Base-by-base conservation (phyloP, 192 early-diverging fungal genomes). In the Lunasporangiospora selenospora region DNA sequence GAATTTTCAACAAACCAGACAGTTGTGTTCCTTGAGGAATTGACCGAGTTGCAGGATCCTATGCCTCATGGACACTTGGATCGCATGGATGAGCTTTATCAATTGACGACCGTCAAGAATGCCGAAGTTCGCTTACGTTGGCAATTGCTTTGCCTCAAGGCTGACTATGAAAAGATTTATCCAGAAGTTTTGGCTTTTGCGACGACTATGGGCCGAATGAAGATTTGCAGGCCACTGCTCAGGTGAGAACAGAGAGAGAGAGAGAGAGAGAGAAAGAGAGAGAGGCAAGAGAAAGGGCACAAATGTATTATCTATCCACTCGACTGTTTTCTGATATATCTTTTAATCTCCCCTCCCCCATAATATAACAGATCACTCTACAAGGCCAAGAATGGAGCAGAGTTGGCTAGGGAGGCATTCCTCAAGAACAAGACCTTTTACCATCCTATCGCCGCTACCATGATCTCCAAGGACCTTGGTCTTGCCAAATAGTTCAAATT, bases 161-260 rank as follows among this genome's bases (percentile, higher is more conserved):
- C 92, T 32, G 80, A 82, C 40, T 91, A 95, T 73, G 87, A 91
- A 75, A 78, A 79, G 29, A 87, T 96, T 37, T 89, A 88, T 48
- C 85, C 85, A 26, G 73, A 87, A 2, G 95, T 96, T 4, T 86
- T 88, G 9, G 80, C 75, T 8, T 96, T 99, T 79, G 65, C 97
- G 2, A 86, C 86, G n/a, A 81, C 85, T 39, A 92, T 95, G 65
- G 97, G 97, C 2, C 81, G 96, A 44, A 97, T 98, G 96, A 97
- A 97, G 80, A 95, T 85, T 71, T 90, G 93, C 4, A 76, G 93
- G 13, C 92, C 93, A 34, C 77, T 98, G 23, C 97, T 91, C 66
- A 63, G 61, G 61, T 53, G 12, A 41, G 51, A 37, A 9, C n/a
- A 31, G 55, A 37, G 36, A 30, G 21, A n/a, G n/a, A n/a, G n/a